Percentiles rank a stretch among this genome's conserved stretches.
Evolutionary conservation across 306 rosid species (phyloP).

Genomic region (Quercus cerris): DNA sequence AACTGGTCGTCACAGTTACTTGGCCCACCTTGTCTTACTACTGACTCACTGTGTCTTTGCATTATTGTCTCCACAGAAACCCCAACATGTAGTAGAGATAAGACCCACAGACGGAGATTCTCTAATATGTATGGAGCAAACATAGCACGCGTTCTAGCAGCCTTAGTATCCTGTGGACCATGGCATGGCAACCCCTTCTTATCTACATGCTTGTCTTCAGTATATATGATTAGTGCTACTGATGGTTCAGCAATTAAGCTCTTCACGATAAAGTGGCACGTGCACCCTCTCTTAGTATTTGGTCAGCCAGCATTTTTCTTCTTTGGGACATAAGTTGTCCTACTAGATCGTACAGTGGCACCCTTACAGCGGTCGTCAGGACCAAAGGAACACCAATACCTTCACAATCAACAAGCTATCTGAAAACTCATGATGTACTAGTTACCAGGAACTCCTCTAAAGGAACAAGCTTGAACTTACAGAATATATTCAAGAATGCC

Average conservation of each 20-base stretch:
- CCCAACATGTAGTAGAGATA: constrained; percentile 76
- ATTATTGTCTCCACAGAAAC: constrained; percentile 95
- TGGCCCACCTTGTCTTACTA: constrained; percentile 90
- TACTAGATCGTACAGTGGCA: constrained; percentile 78
- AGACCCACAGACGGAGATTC: constrained; percentile 78
- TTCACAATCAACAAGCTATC: constrained; percentile 28
- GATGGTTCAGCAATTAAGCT: constrained; percentile 85
- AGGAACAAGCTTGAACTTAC: constrained; percentile 46
- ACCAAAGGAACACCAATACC: constrained; percentile 99
- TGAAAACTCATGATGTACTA: constrained; percentile 18
- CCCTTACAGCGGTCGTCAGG: constrained; percentile 91
- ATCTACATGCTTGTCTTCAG: constrained; percentile 81
- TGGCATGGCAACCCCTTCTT: constrained; percentile 86
- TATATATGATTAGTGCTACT: constrained; percentile 77
- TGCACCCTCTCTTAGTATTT: constrained; percentile 89
- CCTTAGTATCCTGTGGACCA: constrained; percentile 84
- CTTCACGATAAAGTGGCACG: constrained; percentile 90
- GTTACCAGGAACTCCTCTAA: neutral
- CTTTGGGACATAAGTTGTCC: constrained; percentile 69
- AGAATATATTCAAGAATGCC: constrained; percentile 87
- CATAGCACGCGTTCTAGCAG: constrained; percentile 85
- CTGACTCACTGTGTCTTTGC: constrained; percentile 89
- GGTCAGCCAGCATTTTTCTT: constrained; percentile 89
- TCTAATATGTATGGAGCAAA: constrained; percentile 93
- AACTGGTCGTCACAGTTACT: constrained; percentile 88